Evolutionary conservation across 805 yeast genomes (phyloP), one percentile per base, ranked within the genome.

Genomic region (Lipomyces sp.): DNA sequence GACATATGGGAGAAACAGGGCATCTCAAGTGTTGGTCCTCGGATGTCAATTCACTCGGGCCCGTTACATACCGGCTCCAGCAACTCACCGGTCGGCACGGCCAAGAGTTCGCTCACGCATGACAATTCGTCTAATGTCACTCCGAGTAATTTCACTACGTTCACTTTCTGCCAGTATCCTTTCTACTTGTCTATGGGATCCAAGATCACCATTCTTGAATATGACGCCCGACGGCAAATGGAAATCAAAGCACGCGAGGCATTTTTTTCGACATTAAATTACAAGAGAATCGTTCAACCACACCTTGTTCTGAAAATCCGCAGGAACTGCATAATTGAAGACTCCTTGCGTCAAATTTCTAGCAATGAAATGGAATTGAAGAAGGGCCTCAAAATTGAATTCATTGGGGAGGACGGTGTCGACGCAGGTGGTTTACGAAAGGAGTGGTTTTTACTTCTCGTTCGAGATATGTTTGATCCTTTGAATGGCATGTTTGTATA

Each of bases 381-480:
- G 72, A 92, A 93, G 74, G 84, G 91, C 1, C 77, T 94, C 37
- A 83, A 86, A 68, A 88, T 95, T 7, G 93, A 90, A 72, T 94
- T 95, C 76, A 79, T 88, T 3, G 87, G 87, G 66, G 99, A 94
- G 74, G 96, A 93, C 0, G 99, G 98, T 0, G 85, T 94, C 30
- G 99, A 94, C 79, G 98, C 92, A 0, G 98, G 99, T 1, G 99
- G 99, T 0, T 81, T 94, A 65, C 86, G 89, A 73, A 93, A 92
- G 74, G 99, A 94, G 74, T 94, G 99, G 99, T 93, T 95, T 76
- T 80, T 86, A 58, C 77, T 93, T 51, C 79, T 95, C 51, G 87
- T 90, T 0, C 85, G 84, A 65, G 88, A 88, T 33, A 76, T 94
- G 1, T 90, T 93, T 74, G 84, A 84, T 73, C 89, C 92, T 1